A percentile compares a stretch with the other conserved stretches of the same genome.
phyloP scores from a whole-genome alignment of 768 basidiomycete species.

The Amanita pseudoporphyria region DNA sequence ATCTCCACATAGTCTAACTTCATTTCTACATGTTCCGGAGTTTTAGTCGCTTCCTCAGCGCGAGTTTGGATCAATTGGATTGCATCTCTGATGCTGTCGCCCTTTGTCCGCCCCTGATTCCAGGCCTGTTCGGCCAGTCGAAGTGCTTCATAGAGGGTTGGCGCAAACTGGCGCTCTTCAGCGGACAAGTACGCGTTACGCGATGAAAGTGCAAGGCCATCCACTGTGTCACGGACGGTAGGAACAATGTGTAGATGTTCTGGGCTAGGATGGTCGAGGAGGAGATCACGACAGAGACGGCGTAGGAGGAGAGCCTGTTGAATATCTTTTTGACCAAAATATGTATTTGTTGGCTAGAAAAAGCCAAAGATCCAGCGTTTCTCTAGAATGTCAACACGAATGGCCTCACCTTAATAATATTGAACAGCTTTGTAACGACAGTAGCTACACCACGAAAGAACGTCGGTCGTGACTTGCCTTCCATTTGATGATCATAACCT shows the following conservation, averaged over 20 bases:
- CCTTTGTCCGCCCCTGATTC: constrained; percentile 39
- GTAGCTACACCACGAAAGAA: constrained; percentile 97
- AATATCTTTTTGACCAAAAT: constrained; percentile 98
- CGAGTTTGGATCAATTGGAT: constrained; percentile 15
- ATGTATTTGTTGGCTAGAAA: constrained; percentile 75
- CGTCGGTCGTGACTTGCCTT: constrained; percentile 75
- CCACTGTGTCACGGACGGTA: constrained; percentile 59
- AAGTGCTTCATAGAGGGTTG: constrained; percentile 65
- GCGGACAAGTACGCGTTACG: constrained; percentile 75
- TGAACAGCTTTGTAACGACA: constrained; percentile 91
- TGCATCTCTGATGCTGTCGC: constrained; percentile 14
- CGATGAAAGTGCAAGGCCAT: constrained; percentile 80
- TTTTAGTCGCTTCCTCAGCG: constrained; percentile 30
- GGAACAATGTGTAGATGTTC: constrained; percentile 79
- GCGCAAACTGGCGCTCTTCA: constrained; percentile 54
- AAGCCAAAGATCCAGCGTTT: constrained; percentile 4
- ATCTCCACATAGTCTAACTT: constrained; percentile 81
- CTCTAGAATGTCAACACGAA: not conserved
- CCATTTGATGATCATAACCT: constrained; percentile 89
- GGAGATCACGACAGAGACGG: constrained; percentile 67
- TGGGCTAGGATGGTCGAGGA: constrained; percentile 67
- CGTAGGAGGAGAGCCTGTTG: constrained; percentile 88
- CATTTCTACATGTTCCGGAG: constrained; percentile 43
- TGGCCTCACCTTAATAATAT: constrained; percentile 66
- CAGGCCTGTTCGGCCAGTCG: constrained; percentile 46